These are phyloP conservation scores for Piper betle DNA, from an alignment of 164 flowering plant species.

Conservation along the genomic window DNA sequence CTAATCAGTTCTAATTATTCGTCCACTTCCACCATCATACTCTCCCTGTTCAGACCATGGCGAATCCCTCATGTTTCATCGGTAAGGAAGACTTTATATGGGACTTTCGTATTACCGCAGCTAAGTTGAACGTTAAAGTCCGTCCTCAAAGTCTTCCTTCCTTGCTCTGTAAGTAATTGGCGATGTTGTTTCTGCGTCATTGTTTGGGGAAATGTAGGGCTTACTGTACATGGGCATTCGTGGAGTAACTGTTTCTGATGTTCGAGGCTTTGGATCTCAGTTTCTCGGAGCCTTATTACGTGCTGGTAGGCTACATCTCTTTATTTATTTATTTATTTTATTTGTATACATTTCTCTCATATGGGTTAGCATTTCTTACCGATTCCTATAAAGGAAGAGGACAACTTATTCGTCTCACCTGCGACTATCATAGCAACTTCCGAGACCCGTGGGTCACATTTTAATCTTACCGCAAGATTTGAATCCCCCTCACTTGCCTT, in stretches of 20 bases:
- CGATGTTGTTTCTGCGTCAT: neutral
- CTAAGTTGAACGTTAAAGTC: neutral
- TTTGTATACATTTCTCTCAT: too few species aligned
- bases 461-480: neutral
- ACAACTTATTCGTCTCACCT: neutral
- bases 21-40: too few species aligned
- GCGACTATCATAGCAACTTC: neutral
- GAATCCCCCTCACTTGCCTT: too few species aligned
- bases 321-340: too few species aligned
- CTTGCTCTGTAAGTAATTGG: neutral
- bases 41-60: too few species aligned
- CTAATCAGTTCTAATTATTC: too few species aligned
- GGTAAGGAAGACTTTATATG: too few species aligned
- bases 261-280: conserved; percentile 92
- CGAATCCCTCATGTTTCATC: too few species aligned
- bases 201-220: conserved; percentile 33
- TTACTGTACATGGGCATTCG: conserved; percentile 68
- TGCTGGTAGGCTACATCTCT: too few species aligned
- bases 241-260: too few species aligned
- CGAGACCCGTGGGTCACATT: neutral
- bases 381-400: neutral
- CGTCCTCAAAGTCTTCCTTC: neutral
- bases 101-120: neutral
- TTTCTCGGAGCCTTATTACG: conserved; percentile 87
- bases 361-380: too few species aligned